A percentile compares a stretch with the other conserved stretches of the same genome.
Evolutionary conservation across 495 filamentous ascomycete species (phyloP).

Genomic region (Hypoxylon subgilvum): DNA sequence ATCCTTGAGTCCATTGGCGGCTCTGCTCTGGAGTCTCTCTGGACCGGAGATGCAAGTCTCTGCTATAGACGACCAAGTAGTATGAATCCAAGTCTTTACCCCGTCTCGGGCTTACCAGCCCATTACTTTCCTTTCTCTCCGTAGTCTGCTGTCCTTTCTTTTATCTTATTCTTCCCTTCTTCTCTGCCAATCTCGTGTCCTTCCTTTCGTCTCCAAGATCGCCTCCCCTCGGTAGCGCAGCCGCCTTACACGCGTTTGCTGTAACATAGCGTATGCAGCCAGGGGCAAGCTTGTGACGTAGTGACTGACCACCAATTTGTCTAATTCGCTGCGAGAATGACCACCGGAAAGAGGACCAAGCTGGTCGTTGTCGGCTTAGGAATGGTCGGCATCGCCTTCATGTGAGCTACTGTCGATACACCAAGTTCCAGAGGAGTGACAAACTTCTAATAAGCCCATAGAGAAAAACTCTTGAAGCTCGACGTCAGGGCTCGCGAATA

Average conservation of each 20-base stretch:
- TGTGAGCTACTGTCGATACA: constrained; percentile 60
- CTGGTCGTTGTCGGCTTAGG: constrained; percentile 90
- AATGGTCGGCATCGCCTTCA: constrained; percentile 95
- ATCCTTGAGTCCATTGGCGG: constrained; percentile 18
- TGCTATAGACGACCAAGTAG: constrained; percentile 7
- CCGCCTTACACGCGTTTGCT: background rate
- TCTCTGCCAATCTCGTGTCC: background rate
- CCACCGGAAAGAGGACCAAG: constrained; percentile 60
- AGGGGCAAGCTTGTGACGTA: constrained; percentile 23
- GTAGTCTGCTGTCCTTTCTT: background rate
- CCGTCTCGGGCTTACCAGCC: background rate
- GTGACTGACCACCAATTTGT: background rate
- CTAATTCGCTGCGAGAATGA: constrained; percentile 39
- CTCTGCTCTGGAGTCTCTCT: constrained; percentile 9
- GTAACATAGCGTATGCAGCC: constrained; percentile 8
- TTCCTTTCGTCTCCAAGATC: constrained; percentile 10
- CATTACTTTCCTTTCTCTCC: background rate
- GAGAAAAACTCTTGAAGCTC: constrained; percentile 89
- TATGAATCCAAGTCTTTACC: constrained; percentile 2
- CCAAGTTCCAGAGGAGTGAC: constrained; percentile 65
- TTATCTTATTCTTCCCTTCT: background rate
- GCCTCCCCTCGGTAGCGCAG: background rate
- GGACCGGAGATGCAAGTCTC: constrained; percentile 31
- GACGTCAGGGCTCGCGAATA: constrained; percentile 79
- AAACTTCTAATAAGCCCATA: constrained; percentile 48